Base-by-base conservation (phyloP, 2,329 filamentous ascomycete genomes). In the Hirsutella rhossiliensis region DNA sequence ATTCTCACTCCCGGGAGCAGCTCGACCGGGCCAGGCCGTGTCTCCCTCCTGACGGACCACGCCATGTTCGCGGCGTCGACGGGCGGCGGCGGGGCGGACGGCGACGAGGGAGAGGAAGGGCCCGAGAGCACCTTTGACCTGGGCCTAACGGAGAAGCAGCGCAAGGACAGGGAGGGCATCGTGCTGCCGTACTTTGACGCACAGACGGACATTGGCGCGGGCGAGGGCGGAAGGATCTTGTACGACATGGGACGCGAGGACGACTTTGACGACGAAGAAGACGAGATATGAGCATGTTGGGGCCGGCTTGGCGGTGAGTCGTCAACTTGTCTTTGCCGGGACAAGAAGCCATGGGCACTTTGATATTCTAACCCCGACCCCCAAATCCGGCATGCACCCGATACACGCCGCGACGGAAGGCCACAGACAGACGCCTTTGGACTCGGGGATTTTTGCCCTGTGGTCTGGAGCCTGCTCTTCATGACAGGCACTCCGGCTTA, bases 201-300 rank as follows among this genome's bases (percentile, higher is more conserved):
- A 20, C 92, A 98, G 72, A 86, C 80, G 43, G 83, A 82, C 40
- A 75, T 80, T 42, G 82, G 80, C 1, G 75, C 78, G 1, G 89
- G 89, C 0, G 87, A 94, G 55, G 90, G 92, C 5, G 92, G 92
- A 0, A 75, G 90, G 48, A 98, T 98, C 51, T 59, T 98, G 56
- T 98, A 98, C 61, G 90, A 97, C 54, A 94, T 97, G 85, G 90
- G 89, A 2, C 77, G 80, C 49, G 92, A 97, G 66, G 92, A 98
- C 63, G 88, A 97, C 60, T 97, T 96, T 65, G 89, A 95, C 54
- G 89, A 94, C 47, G 88, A 94, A 57, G 88, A 96, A 56, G 89
- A 96, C 65, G 89, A 96, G 65, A 88, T 90, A 52, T 89, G 65
- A 48, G 44, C 31, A 15, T 12, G 19, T 27, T 4, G 11, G 7